A percentile compares a stretch with the other conserved stretches of the same genome.
Evolutionary conservation across 257 asterid genomes (phyloP).

Genomic region (Pogostemon cablin): DNA sequence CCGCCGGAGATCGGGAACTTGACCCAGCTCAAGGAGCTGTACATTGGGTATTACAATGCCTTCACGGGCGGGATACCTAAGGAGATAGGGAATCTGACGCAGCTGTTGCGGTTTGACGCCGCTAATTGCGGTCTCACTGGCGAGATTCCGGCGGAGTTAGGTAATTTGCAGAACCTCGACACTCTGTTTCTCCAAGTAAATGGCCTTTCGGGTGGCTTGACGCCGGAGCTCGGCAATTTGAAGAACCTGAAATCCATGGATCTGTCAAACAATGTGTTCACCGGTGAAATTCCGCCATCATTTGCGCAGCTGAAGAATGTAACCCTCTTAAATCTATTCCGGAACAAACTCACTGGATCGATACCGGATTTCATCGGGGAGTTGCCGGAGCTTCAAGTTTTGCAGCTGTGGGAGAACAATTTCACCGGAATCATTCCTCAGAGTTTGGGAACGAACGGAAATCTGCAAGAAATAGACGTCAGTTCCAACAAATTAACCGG

Average conservation of each 20-base stretch:
- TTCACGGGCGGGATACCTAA: constrained; percentile 79
- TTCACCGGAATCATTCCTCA: constrained; percentile 88
- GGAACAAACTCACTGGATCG: constrained; percentile 87
- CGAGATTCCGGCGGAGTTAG: constrained; percentile 74
- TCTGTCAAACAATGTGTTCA: constrained; percentile 76
- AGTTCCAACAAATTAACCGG: constrained; percentile 94
- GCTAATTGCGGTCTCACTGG: constrained; percentile 90
- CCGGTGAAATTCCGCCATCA: constrained; percentile 73
- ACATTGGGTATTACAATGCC: constrained; percentile 75
- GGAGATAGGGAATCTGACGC: constrained; percentile 72
- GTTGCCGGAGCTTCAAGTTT: constrained; percentile 73
- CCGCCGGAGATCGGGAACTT: constrained; percentile 77
- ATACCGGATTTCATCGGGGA: constrained; percentile 87
- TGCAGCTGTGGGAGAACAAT: constrained; percentile 95
- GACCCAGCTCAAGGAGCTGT: constrained; percentile 63
- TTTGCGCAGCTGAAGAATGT: constrained; percentile 71
- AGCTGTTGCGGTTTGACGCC: constrained; percentile 65
- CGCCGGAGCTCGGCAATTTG: constrained; percentile 70
- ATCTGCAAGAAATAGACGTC: constrained; percentile 66
- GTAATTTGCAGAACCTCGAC: constrained; percentile 68
- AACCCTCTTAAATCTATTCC: constrained; percentile 77
- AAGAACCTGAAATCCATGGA: constrained; percentile 85
- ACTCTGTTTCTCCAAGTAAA: constrained; percentile 92
- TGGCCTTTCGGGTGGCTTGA: constrained; percentile 62
- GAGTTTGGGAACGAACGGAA: constrained; percentile 71